These are phyloP conservation scores for Spergularia bocconei DNA, from an alignment of 148 eudicot species.

Conservation along the genomic window DNA sequence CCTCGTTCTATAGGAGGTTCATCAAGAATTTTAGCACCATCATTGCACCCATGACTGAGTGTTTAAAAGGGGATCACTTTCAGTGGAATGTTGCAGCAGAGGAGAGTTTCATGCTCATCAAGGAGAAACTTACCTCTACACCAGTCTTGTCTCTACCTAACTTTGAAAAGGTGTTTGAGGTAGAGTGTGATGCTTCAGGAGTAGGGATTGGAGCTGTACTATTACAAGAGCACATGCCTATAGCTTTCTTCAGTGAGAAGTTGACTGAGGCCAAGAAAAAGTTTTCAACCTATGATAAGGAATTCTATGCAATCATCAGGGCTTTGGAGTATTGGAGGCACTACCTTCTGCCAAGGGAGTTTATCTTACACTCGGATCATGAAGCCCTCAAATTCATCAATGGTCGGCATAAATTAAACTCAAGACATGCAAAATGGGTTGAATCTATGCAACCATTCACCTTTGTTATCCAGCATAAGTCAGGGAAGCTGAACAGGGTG, in stretches of 20 bases:
- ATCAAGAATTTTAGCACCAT: background rate
- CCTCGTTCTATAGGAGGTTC: background rate
- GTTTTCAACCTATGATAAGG: background rate
- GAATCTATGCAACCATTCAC: background rate
- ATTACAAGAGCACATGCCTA: background rate
- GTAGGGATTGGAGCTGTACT: background rate
- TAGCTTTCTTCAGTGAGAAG: constrained; percentile 12
- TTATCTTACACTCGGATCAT: background rate
- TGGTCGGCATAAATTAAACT: background rate
- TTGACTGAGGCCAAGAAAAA: background rate
- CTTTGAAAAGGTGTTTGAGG: background rate
- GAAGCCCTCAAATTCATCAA: background rate
- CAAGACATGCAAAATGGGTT: constrained; percentile 9
- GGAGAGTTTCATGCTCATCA: background rate
- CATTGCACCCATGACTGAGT: background rate
- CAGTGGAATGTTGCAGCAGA: too few relatives aligned
- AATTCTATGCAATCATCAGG: background rate
- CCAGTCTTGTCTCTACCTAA: background rate
- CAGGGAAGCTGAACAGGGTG: background rate
- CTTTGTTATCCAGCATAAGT: background rate
- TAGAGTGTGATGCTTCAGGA: background rate
- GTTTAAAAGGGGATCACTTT: background rate
- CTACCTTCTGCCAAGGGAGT: background rate
- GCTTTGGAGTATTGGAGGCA: background rate
- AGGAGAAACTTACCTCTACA: background rate